Evolutionary conservation across 371 early-diverging fungal genomes (phyloP).

Genomic region (Apophysomyces ossiformis): DNA sequence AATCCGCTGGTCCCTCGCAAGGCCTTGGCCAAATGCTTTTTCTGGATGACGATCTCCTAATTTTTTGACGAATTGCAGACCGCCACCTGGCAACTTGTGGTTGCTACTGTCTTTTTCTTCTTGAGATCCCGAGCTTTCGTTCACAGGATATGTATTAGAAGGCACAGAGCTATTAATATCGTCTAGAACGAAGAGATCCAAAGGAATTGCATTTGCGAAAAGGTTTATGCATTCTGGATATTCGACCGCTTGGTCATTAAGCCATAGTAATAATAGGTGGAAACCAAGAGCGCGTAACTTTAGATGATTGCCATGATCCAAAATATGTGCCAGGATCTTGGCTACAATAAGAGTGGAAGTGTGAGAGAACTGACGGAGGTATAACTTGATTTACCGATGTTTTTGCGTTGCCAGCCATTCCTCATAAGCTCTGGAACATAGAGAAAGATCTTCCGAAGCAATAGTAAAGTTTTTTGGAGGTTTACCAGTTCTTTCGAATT

Average conservation of each 20-base stretch:
- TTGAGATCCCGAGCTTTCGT: constrained; percentile 22
- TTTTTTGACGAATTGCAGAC: constrained; percentile 48
- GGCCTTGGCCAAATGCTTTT: constrained; percentile 34
- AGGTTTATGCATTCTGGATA: constrained; percentile 66
- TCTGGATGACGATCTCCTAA: constrained; percentile 45
- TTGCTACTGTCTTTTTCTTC: constrained; percentile 43
- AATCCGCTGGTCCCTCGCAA: constrained; percentile 40
- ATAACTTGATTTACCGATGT: constrained; percentile 52
- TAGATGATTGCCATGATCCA: constrained; percentile 72
- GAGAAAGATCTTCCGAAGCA: constrained; percentile 72
- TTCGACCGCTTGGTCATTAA: constrained; percentile 70
- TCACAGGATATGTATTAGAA: constrained; percentile 22
- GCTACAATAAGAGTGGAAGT: constrained; percentile 29
- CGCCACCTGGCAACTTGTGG: constrained; percentile 31
- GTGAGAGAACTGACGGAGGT: neutral
- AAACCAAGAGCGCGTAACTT: constrained; percentile 76
- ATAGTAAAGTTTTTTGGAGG: constrained; percentile 64
- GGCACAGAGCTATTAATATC: constrained; percentile 38
- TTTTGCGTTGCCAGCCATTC: constrained; percentile 72
- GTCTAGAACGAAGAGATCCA: constrained; percentile 71
- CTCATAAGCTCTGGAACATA: constrained; percentile 73
- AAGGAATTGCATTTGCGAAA: constrained; percentile 67
- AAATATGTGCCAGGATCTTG: constrained; percentile 52
- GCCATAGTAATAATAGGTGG: constrained; percentile 72
- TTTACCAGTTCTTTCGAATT: constrained; percentile 68